Base-by-base conservation (phyloP, 805 yeast genomes). In the Pichia sporocuriosa region DNA sequence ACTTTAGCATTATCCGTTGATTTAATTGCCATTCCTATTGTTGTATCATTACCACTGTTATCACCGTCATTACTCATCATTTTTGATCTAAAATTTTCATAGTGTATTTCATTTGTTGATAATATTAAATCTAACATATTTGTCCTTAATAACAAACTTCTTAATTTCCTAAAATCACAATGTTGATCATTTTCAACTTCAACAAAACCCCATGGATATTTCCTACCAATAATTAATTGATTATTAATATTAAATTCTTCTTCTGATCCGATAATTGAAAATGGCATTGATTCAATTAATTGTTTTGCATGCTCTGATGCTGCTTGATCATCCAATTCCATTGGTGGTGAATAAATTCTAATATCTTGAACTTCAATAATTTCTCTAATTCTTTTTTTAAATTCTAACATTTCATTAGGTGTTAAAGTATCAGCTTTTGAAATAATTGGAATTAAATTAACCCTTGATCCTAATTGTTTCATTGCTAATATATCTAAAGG, bases 161-260 rank as follows among this genome's bases (percentile, higher is more conserved):
- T 79, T 55, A 87, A 71, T 59, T 81, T 82, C 59, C 84, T 77
- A 66, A 86, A 84, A 61, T 87, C 95, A 63, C 93, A 82, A 58
- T 85, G 94, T 45, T 69, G 67, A 54, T 85, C 94, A 62, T 86
- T 85, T 58, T 85, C 95, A 43, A 86, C 87, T 60, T 85, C 94
- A 35, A 83, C 93, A 40, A 79, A 65, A 27, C 96, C 96, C 95
- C 95, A 86, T 49, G 93, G 93, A 58, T 86, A 86, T 60, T 79
- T 76, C 67, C 96, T 77, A 27, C 94, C 96, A 43, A 79, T 72
- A 19, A 84, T 81, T 47, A 69, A 64, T 43, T 70, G 66, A 24
- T 93, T 95, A 32, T 77, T 72, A 35, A 75, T 67, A 52, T 81
- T 84, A 44, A 73, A 72, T 55, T 79, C 81, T 40, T 78, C 78